Evolutionary conservation across 73 alveolate species (phyloP), one percentile per base, ranked within the genome.

Genomic region (Paramecium tetraurelia): DNA sequence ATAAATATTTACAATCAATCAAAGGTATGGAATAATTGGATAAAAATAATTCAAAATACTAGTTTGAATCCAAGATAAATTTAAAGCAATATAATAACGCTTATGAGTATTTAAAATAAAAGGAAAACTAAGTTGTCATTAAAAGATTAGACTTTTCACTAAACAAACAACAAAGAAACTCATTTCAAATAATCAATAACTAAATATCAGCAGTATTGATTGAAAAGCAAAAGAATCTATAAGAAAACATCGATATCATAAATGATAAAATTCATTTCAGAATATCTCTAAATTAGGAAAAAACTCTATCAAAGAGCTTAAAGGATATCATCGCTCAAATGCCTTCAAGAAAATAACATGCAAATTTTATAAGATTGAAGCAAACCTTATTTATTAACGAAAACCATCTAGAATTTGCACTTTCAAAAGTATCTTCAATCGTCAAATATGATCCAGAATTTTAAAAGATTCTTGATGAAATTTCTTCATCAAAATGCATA

Each of bases 251-350:
- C 2, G 90, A 80, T 80, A 41, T 80, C 1, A 12, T 48, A 18
- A 3, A 80, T 44, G 43, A 44, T 80, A 46, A 41, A 6, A 80
- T 24, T 21, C 22, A 46, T 20, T 80, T 43, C 46, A n/a, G 90
- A 48, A 46, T 80, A 80, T 80, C 90, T 24, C 53, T 80, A 24
- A 80, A 80, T 80, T 80, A 41, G 24, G 90, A 80, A 80, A 44
- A 12, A 41, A 40, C 90, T 43, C 18, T 80, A 6, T 80, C 90
- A 27, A 80, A 21, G 12, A 43, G 76, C 22, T 31, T 80, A 5
- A 80, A 80, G 16, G 90, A 80, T 80, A 80, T 80, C 2, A 10
- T 80, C 12, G 90, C 90, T 22, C 46, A 80, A 80, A 80, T 80
- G 90, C 77, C 90, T 7, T 80, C 90, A 44, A 41, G 90, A 80